phyloP scores from a whole-genome alignment of 306 rosid genomes.

The Inga oerstediana region DNA sequence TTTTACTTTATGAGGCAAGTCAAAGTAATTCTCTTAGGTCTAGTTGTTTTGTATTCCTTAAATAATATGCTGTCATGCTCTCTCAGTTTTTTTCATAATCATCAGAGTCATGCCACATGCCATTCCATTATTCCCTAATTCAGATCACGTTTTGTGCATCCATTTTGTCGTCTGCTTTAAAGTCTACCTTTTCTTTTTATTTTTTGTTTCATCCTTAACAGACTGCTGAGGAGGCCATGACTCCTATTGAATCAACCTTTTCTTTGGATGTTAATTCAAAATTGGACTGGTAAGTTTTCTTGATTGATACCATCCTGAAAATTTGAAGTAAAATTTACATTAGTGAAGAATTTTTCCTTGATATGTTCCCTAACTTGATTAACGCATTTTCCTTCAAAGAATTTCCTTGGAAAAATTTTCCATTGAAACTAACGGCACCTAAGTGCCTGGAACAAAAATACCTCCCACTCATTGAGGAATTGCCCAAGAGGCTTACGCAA shows the following conservation, averaged over 20 bases:
- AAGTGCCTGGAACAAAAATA: background rate
- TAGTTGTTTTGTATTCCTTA: constrained; percentile 17
- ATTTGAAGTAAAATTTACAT: background rate
- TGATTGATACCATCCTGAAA: background rate
- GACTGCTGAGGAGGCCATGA: constrained; percentile 98
- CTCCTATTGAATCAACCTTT: constrained; percentile 95
- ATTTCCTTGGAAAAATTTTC: background rate
- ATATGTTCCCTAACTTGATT: background rate
- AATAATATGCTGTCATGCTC: background rate
- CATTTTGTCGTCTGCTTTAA: constrained; percentile 11
- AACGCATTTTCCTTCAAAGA: background rate
- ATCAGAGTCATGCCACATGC: constrained; percentile 17
- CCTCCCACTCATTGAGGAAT: constrained; percentile 11
- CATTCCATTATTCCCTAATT: constrained; percentile 12
- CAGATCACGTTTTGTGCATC: background rate
- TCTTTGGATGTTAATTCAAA: constrained; percentile 91
- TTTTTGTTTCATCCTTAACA: constrained; percentile 34
- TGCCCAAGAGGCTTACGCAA: background rate
- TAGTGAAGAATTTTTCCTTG: background rate
- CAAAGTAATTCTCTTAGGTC: constrained; percentile 9
- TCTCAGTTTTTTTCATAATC: background rate
- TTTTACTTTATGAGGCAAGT: background rate
- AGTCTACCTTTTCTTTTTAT: background rate
- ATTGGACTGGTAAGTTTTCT: constrained; percentile 80
- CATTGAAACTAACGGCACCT: background rate